phyloP scores from a whole-genome alignment of 768 basidiomycete genomes.

The Naematelia aurantialba region DNA sequence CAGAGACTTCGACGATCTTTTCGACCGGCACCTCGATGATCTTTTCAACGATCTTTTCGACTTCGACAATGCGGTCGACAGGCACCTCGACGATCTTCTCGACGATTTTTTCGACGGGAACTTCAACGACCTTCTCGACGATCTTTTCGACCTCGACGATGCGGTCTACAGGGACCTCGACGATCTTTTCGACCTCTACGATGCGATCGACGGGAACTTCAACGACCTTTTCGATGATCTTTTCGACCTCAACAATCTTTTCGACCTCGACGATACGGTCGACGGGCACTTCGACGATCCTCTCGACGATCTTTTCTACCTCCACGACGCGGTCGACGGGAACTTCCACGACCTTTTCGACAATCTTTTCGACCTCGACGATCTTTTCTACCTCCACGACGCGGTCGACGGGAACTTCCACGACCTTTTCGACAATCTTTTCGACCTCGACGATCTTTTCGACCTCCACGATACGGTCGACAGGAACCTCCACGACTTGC shows the following conservation, averaged over 20 bases:
- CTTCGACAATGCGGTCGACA: constrained; percentile 39
- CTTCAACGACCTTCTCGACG: constrained; percentile 38
- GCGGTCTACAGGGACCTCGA: constrained; percentile 30
- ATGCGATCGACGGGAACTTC: constrained; percentile 29
- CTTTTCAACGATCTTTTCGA: constrained; percentile 37
- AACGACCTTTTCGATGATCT: no score
- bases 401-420: constrained; percentile 13
- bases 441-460: constrained; percentile 34
- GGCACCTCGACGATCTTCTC: constrained; percentile 30
- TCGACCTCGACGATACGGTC: constrained; percentile 39
- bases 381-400: constrained; percentile 32
- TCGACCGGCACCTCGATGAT: constrained; percentile 28
- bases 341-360: constrained; percentile 42
- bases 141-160: constrained; percentile 45
- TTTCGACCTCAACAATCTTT: constrained; percentile 35
- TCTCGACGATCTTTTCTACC: constrained; percentile 40
- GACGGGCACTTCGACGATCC: constrained; percentile 33
- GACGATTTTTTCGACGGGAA: constrained; percentile 7
- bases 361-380: no score
- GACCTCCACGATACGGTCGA: constrained; percentile 39
- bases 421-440: constrained; percentile 33
- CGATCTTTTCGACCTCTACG: constrained; percentile 40
- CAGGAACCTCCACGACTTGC: constrained; percentile 30
- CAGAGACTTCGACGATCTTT: constrained; percentile 29
- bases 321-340: constrained; percentile 37